Percentiles rank a stretch among this genome's conserved stretches.
Evolutionary conservation across 768 basidiomycete species (phyloP).

Genomic region (Lyophyllum decastes): DNA sequence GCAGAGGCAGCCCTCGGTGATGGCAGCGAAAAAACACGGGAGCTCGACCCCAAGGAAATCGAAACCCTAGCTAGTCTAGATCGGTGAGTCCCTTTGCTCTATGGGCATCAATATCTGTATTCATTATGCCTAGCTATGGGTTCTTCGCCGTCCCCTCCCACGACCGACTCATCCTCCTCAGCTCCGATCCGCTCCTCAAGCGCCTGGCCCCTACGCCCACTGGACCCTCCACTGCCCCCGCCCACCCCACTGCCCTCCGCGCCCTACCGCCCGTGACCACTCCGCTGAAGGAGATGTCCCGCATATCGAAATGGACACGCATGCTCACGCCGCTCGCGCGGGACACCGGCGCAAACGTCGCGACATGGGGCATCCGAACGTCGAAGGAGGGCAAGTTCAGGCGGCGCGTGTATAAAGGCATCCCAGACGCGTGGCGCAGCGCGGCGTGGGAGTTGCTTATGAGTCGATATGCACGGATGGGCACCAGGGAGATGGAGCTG

Average conservation of each 20-base stretch:
- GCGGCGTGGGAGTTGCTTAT: slow-evolving; percentile 91
- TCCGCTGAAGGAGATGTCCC: slow-evolving; percentile 63
- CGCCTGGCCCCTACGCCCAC: slow-evolving; percentile 48
- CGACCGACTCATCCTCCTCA: slow-evolving; percentile 79
- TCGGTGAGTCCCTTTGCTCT: slow-evolving; percentile 54
- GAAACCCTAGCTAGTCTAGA: slow-evolving; percentile 78
- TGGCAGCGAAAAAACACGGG: slow-evolving; percentile 61
- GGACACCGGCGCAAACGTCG: slow-evolving; percentile 77
- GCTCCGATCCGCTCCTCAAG: slow-evolving; percentile 61
- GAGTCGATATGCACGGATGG: slow-evolving; percentile 49
- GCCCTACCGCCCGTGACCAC: slow-evolving; percentile 49
- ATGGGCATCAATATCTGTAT: slow-evolving; percentile 8
- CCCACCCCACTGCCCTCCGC: slow-evolving; percentile 45
- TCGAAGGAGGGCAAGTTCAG: slow-evolving; percentile 71
- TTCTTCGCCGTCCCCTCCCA: slow-evolving; percentile 83
- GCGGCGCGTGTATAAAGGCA: slow-evolving; percentile 87
- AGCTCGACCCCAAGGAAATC: slow-evolving; percentile 74
- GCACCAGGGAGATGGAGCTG: slow-evolving; percentile 42
- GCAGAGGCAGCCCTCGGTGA: slow-evolving; percentile 58
- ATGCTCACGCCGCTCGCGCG: slow-evolving; percentile 77
- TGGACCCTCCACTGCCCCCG: slow-evolving; percentile 45
- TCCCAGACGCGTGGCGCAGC: slow-evolving; percentile 93
- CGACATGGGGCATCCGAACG: slow-evolving; percentile 67
- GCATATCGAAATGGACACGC: slow-evolving; percentile 92
- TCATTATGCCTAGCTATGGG: slow-evolving; percentile 67